Percentiles rank a stretch among this genome's conserved stretches.
Conservation (phyloP, 2,329 filamentous ascomycete genomes). For the Colletotrichum endophyticum region DNA sequence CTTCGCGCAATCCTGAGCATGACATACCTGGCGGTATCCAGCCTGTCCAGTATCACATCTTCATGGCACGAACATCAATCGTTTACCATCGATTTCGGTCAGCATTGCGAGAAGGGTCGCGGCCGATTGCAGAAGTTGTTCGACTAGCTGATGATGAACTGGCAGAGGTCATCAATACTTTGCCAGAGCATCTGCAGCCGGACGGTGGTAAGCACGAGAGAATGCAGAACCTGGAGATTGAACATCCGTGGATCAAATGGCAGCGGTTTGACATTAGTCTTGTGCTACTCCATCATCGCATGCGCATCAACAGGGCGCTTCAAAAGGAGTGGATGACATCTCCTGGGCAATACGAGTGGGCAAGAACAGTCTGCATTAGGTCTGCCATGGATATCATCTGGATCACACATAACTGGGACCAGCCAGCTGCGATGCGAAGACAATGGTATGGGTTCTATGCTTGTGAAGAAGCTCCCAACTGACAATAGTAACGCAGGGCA, state of each 20-base stretch:
- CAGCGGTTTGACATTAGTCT: constrained; percentile 20
- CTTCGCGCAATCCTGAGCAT: not conserved
- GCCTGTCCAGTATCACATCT: constrained; percentile 12
- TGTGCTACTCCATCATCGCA: constrained; percentile 10
- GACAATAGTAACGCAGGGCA: not conserved
- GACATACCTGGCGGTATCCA: not conserved
- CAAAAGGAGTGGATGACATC: not conserved
- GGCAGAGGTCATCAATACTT: constrained; percentile 17
- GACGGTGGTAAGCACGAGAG: not conserved
- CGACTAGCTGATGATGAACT: constrained; percentile 11
- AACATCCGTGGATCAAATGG: constrained; percentile 17
- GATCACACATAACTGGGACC: constrained; percentile 16
- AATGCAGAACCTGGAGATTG: not conserved
- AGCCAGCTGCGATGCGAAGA: constrained; percentile 4
- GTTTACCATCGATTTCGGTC: constrained; percentile 13
- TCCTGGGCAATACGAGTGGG: constrained; percentile 1
- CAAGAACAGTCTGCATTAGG: not conserved
- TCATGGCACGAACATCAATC: constrained; percentile 13
- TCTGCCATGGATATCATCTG: constrained; percentile 11
- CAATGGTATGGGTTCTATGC: not conserved
- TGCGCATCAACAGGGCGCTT: constrained; percentile 13
- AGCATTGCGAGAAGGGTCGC: not conserved
- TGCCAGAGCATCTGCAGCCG: constrained; percentile 14
- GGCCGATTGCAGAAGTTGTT: not conserved
- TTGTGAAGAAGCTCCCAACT: not conserved